Conservation (phyloP, 495 filamentous ascomycete genomes). For the Penicillium ucsense region DNA sequence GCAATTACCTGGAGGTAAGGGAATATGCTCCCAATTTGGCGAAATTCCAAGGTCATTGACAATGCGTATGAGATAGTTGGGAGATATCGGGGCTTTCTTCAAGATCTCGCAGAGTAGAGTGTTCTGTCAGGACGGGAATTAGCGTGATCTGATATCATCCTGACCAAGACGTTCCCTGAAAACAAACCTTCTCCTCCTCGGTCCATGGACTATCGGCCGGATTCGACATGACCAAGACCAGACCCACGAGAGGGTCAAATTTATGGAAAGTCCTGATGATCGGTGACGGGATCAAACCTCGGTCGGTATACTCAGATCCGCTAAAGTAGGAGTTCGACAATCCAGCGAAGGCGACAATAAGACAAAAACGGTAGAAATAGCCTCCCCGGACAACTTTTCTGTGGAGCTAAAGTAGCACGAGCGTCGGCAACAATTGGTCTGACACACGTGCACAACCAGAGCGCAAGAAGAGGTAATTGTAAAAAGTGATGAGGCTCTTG, state of each 20-base stretch:
- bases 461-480: no score
- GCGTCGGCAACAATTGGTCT: not conserved
- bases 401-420: slow-evolving; percentile 2
- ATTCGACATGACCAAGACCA: slow-evolving; percentile 40
- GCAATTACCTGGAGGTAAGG: slow-evolving; percentile 42
- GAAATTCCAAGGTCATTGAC: slow-evolving; percentile 39
- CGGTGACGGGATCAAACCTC: no score
- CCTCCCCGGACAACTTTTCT: slow-evolving; percentile 21
- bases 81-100: slow-evolving; percentile 45
- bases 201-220: slow-evolving; percentile 43
- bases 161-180: not conserved
- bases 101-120: slow-evolving; percentile 51
- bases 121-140: slow-evolving; percentile 24
- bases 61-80: slow-evolving; percentile 38
- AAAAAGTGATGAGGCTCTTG: no score
- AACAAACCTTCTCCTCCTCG: slow-evolving; percentile 51
- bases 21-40: slow-evolving; percentile 49
- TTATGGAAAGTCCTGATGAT: no score
- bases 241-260: not conserved
- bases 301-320: no score
- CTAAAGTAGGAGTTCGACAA: no score
- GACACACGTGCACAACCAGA: not conserved
- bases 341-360: slow-evolving; percentile 1
- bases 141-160: not conserved
- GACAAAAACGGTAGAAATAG: slow-evolving; percentile 11